Percentiles rank a stretch among this genome's conserved stretches.
Evolutionary conservation across 768 basidiomycete species (phyloP).

Genomic region (Boletus sensibilis): DNA sequence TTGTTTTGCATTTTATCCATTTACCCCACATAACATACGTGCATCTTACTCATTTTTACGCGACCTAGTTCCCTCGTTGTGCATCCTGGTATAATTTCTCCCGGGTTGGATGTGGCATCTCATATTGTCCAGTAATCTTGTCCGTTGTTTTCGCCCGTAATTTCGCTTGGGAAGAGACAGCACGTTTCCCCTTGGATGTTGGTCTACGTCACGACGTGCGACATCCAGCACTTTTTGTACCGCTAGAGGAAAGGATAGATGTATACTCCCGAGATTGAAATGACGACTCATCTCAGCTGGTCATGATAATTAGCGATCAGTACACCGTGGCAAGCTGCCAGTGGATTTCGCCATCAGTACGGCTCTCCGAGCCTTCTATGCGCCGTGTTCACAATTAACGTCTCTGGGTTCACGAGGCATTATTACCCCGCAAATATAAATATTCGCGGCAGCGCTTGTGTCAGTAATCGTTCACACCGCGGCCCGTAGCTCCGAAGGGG

Average conservation of each 20-base stretch:
- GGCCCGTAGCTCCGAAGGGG: no score
- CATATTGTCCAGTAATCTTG: slow-evolving; percentile 4
- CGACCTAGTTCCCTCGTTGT: neutral
- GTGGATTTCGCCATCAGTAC: no score
- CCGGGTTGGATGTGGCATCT: neutral
- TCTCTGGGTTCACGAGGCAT: no score
- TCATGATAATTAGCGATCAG: no score
- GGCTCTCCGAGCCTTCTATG: no score
- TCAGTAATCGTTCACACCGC: no score
- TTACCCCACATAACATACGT: slow-evolving; percentile 20
- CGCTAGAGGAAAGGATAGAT: slow-evolving; percentile 8
- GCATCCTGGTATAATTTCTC: slow-evolving; percentile 1
- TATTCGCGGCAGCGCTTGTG: no score
- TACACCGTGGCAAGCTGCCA: no score
- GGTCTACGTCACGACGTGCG: neutral
- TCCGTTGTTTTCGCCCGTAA: neutral
- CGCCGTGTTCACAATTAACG: no score
- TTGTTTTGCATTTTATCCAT: slow-evolving; percentile 18
- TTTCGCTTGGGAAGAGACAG: neutral
- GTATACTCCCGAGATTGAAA: neutral
- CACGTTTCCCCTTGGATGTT: neutral
- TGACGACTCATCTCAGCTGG: neutral
- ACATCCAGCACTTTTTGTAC: slow-evolving; percentile 6
- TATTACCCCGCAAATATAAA: no score
- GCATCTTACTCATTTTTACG: slow-evolving; percentile 5